Conservation (phyloP, 1,139 yeast species). For the Oligophagozyma castellii region DNA sequence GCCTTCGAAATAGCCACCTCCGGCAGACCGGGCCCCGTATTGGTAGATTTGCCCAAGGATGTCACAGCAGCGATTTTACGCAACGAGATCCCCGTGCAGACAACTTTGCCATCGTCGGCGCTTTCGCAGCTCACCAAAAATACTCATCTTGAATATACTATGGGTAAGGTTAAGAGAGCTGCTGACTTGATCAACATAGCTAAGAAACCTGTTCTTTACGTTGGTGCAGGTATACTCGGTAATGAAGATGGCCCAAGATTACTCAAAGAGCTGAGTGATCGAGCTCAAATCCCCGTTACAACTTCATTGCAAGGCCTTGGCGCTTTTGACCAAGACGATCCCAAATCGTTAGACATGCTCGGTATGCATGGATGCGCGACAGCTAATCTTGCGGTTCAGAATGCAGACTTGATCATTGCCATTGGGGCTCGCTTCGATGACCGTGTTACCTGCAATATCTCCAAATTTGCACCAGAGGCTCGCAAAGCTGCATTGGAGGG, state of each 20-base stretch:
- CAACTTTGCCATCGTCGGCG: constrained; percentile 76
- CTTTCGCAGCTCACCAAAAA: constrained; percentile 56
- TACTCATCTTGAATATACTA: constrained; percentile 64
- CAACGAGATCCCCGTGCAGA: constrained; percentile 72
- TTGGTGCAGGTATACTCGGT: constrained; percentile 82
- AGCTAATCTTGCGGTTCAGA: constrained; percentile 88
- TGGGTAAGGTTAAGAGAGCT: constrained; percentile 61
- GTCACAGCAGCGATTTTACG: constrained; percentile 86
- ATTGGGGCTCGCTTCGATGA: constrained; percentile 97
- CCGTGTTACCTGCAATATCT: constrained; percentile 81
- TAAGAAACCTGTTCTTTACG: constrained; percentile 78
- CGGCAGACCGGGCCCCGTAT: constrained; percentile 97
- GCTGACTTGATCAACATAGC: constrained; percentile 71
- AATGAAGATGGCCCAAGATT: constrained; percentile 68
- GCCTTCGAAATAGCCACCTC: constrained; percentile 93
- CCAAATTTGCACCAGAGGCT: constrained; percentile 90
- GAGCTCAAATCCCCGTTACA: constrained; percentile 89
- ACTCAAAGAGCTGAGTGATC: constrained; percentile 74
- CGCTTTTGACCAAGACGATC: constrained; percentile 83
- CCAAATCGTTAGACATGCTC: constrained; percentile 83
- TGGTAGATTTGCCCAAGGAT: constrained; percentile 94
- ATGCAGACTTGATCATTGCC: constrained; percentile 85
- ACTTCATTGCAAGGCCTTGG: constrained; percentile 92
- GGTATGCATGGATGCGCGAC: constrained; percentile 98
- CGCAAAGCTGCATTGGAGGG: constrained; percentile 74